Conservation (phyloP, 371 early-diverging fungal genomes). For the Apophysomyces elegans region DNA sequence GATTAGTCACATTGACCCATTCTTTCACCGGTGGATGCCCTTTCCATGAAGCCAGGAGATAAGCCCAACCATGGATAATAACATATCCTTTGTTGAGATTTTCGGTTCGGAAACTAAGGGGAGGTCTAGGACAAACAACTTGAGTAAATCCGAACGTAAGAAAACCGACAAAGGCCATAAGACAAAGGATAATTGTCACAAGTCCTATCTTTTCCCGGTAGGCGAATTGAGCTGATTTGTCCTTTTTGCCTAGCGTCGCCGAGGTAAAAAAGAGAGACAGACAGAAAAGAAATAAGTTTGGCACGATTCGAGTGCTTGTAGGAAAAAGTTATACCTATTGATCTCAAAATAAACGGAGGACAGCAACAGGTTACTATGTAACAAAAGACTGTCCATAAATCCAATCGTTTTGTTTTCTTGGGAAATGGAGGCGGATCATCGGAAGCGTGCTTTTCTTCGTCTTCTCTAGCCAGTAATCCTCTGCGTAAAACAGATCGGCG, state of each 20-base stretch:
- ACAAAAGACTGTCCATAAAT: conserved; percentile 52
- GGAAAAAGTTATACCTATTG: conserved; percentile 40
- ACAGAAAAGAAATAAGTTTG: neutral
- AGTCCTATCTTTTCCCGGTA: conserved; percentile 88
- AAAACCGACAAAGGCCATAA: conserved; percentile 77
- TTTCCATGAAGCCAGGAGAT: conserved; percentile 59
- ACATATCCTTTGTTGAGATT: conserved; percentile 51
- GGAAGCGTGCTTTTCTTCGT: conserved; percentile 1
- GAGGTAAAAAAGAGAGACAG: conserved; percentile 18
- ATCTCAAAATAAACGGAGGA: conserved; percentile 48
- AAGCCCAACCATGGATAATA: conserved; percentile 65
- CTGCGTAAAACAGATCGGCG: conserved; percentile 25
- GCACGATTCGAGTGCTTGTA: neutral
- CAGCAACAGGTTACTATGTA: conserved; percentile 61
- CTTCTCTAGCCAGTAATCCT: conserved; percentile 23
- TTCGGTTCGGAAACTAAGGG: conserved; percentile 44
- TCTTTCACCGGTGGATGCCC: conserved; percentile 56
- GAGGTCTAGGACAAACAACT: conserved; percentile 59
- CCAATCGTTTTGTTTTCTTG: conserved; percentile 16
- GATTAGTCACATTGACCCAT: conserved; percentile 41
- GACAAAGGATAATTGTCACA: conserved; percentile 68
- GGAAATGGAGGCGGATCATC: conserved; percentile 1
- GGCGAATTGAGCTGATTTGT: conserved; percentile 71
- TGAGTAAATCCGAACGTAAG: conserved; percentile 76
- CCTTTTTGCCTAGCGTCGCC: conserved; percentile 47